Conservation (phyloP, 129 eudicot species). For the Heracleum sosnowskyi region DNA sequence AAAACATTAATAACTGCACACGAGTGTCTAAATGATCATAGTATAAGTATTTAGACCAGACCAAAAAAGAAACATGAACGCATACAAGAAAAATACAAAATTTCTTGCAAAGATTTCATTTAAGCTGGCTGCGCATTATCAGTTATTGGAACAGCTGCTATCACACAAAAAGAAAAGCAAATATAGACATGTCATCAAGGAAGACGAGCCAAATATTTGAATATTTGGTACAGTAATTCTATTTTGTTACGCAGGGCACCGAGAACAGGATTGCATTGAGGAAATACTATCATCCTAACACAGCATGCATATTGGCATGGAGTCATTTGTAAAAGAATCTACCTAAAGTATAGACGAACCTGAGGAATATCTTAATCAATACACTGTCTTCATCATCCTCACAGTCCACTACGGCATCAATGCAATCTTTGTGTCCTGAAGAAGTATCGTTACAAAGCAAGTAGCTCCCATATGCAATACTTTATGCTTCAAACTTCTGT, state of each 20-base stretch:
- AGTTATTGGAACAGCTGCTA: background rate
- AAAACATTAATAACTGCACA: background rate
- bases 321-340: conserved; percentile 17
- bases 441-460: conserved; percentile 71
- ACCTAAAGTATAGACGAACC: conserved; percentile 62
- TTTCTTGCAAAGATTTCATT: conserved; percentile 5
- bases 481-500: conserved; percentile 73
- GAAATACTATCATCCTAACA: background rate
- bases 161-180: conserved; percentile 6
- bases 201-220: conserved; percentile 11
- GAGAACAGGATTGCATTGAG: conserved; percentile 9
- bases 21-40: too few species aligned
- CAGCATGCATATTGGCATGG: conserved; percentile 12
- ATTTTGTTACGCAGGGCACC: conserved; percentile 9
- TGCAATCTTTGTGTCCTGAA: conserved; percentile 68
- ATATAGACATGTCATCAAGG: background rate
- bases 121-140: conserved; percentile 26
- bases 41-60: too few species aligned
- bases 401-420: conserved; percentile 81
- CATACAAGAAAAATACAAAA: background rate
- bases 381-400: conserved; percentile 79
- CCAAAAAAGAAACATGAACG: too few species aligned
- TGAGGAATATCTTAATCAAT: conserved; percentile 80
- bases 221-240: conserved; percentile 29
- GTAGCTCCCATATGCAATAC: conserved; percentile 82